Percentiles rank a stretch among this genome's conserved stretches.
Evolutionary conservation across 1,284 basidiomycete genomes (phyloP).

Genomic region (Cryptococcus sp.): DNA sequence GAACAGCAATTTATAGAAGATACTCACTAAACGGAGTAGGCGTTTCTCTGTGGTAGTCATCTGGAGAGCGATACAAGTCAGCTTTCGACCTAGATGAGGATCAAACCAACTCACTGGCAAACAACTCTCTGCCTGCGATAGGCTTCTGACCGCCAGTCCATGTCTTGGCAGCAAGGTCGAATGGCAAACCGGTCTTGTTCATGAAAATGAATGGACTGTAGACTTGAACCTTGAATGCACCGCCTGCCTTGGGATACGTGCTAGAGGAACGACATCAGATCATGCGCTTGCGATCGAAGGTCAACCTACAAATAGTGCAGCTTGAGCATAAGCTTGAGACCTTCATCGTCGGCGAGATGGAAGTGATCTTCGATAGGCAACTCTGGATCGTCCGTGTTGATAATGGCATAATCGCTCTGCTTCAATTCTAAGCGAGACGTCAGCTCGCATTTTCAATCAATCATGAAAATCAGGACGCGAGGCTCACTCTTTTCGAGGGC

Average conservation of each 20-base stretch:
- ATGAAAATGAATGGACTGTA: constrained; percentile 90
- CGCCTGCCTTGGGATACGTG: constrained; percentile 86
- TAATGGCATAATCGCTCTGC: constrained; percentile 97
- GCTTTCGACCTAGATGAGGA: neutral
- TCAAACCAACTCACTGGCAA: constrained; percentile 34
- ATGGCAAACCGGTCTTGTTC: constrained; percentile 91
- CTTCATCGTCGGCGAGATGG: constrained; percentile 70
- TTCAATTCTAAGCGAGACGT: constrained; percentile 52
- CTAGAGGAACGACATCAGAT: constrained; percentile 50
- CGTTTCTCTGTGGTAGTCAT: constrained; percentile 59
- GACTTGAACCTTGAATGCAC: constrained; percentile 97
- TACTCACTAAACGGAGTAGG: constrained; percentile 74
- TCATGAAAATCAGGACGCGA: no score
- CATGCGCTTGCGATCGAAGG: neutral
- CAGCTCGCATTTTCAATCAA: neutral
- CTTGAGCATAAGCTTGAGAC: constrained; percentile 76
- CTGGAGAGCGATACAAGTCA: constrained; percentile 47
- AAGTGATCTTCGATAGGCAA: constrained; percentile 48
- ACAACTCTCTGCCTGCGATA: constrained; percentile 73
- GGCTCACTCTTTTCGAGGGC: no score
- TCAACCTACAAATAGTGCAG: constrained; percentile 82
- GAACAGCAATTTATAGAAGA: neutral
- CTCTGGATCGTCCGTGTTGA: constrained; percentile 89
- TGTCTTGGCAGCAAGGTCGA: constrained; percentile 72
- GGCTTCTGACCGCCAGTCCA: constrained; percentile 73